Evolutionary conservation across 176 grass and related monocot species (phyloP).

Genomic region (Miscanthus lutarioriparius): DNA sequence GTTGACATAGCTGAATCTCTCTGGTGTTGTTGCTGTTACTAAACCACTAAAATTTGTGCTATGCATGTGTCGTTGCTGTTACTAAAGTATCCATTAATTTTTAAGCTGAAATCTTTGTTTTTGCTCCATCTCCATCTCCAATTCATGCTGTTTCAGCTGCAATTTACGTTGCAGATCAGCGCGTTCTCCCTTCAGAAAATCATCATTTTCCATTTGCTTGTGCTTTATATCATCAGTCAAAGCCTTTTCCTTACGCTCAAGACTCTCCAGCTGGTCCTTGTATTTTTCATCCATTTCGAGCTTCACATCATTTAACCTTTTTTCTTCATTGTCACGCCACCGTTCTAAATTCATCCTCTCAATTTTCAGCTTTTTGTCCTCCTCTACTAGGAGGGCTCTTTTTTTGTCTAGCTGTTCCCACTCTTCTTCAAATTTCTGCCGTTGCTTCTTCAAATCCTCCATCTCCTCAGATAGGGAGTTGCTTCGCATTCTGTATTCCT

Average conservation of each 20-base stretch:
- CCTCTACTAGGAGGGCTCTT: constrained; percentile 53
- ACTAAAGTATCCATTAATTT: too few species aligned
- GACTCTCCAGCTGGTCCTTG: constrained; percentile 47
- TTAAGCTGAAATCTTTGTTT: too few species aligned
- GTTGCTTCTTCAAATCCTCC: constrained; percentile 78
- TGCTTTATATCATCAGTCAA: constrained; percentile 59
- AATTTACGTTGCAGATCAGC: constrained; percentile 64
- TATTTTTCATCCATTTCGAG: constrained; percentile 53
- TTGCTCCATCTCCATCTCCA: constrained; percentile 83
- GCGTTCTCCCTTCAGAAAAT: constrained; percentile 62
- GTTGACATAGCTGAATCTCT: not conserved
- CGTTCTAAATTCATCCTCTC: constrained; percentile 73
- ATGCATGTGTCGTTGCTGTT: too few species aligned
- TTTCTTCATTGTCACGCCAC: constrained; percentile 63
- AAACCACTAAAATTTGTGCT: too few species aligned
- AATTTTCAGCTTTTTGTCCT: constrained; percentile 60
- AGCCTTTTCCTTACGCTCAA: constrained; percentile 61
- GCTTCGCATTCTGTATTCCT: constrained; percentile 77
- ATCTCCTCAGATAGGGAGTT: constrained; percentile 66
- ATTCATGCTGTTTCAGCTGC: constrained; percentile 60
- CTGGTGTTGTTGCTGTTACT: too few species aligned
- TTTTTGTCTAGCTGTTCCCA: constrained; percentile 96
- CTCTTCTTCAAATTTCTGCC: constrained; percentile 89
- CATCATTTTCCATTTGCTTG: constrained; percentile 55
- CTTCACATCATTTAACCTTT: constrained; percentile 57